Base-by-base conservation (phyloP, 805 yeast species). In the Huiozyma sinensis region DNA sequence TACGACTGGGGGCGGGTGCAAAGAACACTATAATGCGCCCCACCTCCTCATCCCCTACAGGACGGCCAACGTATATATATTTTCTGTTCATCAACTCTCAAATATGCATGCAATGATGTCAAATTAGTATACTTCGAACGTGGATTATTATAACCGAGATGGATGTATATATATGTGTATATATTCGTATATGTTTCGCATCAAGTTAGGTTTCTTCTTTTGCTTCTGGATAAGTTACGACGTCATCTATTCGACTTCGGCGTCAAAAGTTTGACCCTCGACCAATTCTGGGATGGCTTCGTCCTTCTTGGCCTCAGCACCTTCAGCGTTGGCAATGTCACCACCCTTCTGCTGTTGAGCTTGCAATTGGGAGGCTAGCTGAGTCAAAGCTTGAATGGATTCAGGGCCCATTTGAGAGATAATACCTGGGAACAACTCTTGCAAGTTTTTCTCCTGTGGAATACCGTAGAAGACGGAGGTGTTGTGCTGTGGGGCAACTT, bases 351-450 rank as follows among this genome's bases (percentile, higher is more conserved):
- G 74, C 49, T 68, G 73, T 44, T 54, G 65, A 52, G 66, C 70
- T 73, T 86, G 89, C 68, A 85, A 70, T 68, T 84, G 89, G 70
- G 84, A 84, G 51, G 97, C 96, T 69, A 89, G 75, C 72, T 81
- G 76, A 67, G 87, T 83, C 69, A 89, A 77, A 70, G 85, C 80
- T 66, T 82, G 85, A 67, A 90, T 79, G 72, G 90, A 84, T 70
- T 89, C 97, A 58, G 95, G 85, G 64, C 96, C 95, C 71, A 89
- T 77, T 76, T 89, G 95, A 61, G 95, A 88, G 64, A 92, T 81
- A 71, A 90, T 86, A 69, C 79, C 83, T 64, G 98, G 98, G 58
- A 90, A 77, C 71, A 92, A 79, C 63, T 89, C 95, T 57, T 92
- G 81, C 63, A 89, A 78, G 56, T 78, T 75, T 79, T 87, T 89